Base-by-base conservation (phyloP, 352 stramenopile genomes). In the Plasmopara muralis region DNA sequence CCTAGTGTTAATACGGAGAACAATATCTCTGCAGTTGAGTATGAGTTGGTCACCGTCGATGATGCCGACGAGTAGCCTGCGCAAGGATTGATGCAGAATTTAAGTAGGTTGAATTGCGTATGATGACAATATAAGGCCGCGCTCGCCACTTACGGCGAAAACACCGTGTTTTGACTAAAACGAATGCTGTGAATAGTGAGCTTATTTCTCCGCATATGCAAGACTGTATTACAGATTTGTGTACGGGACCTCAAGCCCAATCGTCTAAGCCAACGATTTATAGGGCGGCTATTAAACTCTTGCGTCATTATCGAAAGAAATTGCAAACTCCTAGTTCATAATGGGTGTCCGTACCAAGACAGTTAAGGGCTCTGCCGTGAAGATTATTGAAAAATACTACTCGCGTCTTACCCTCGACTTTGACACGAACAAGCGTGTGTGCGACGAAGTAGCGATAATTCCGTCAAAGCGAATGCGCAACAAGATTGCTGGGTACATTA, bases 341-440 rank as follows among this genome's bases (percentile, higher is more conserved):
- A 94, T 98, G 96, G 96, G 97, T 96, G 97, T 99, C 64, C 95
- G 97, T 85, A 99, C 97, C 59, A 99, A 99, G 88, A 99, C 97
- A 66, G 96, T 99, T 47, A 99, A 99, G 90, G 97, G 97, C 85
- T 98, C 92, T 71, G 96, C 97, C 75, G 93, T 98, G 70, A 96
- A 98, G 72, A 99, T 99, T 77, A 98, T 99, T 63, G 97, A 99
- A 87, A 99, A 99, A 85, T 99, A 99, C 85, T 99, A 99, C 89
- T 95, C 95, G 72, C 93, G 96, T 48, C 85, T 99, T 54, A 99
- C 96, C 44, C 77, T 99, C 12, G 97, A 99, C 81, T 99, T 99
- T 84, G 95, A 99, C 84, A 98, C 93, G 53, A 99, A 99, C 95
- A 99, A 99, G 89, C 84, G 93, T 58, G 93, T 95, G 54, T 94